phyloP scores from a whole-genome alignment of 2,329 filamentous ascomycete species.

The Colletotrichum tropicicola region DNA sequence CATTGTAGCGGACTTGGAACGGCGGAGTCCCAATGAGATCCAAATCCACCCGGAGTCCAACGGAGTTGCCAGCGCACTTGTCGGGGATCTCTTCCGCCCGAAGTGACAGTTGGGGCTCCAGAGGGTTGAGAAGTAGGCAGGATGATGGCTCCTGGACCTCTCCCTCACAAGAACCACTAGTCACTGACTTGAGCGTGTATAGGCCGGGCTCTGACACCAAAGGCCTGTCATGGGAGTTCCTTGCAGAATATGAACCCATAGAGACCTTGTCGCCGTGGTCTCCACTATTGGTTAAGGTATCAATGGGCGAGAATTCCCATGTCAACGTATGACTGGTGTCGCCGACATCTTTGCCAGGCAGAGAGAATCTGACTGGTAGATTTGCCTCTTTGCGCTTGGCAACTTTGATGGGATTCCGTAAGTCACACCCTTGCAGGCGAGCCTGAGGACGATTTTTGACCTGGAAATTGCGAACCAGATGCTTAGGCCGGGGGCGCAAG shows the following conservation, averaged over 20 bases:
- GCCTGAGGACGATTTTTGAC: slow-evolving; percentile 88
- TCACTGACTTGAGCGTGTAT: slow-evolving; percentile 84
- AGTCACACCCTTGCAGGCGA: slow-evolving; percentile 78
- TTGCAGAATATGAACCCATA: slow-evolving; percentile 67
- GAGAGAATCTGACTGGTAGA: slow-evolving; percentile 77
- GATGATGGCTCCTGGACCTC: slow-evolving; percentile 93
- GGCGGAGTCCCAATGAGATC: slow-evolving; percentile 93
- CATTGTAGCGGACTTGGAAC: slow-evolving; percentile 83
- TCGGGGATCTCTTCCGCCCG: slow-evolving; percentile 86
- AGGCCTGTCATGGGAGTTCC: slow-evolving; percentile 70
- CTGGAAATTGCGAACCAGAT: slow-evolving; percentile 79
- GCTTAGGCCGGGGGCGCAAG: slow-evolving; percentile 64
- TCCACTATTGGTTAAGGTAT: slow-evolving; percentile 73
- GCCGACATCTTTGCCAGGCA: slow-evolving; percentile 65
- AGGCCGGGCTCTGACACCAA: slow-evolving; percentile 81
- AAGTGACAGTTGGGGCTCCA: slow-evolving; percentile 82
- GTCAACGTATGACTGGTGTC: slow-evolving; percentile 77
- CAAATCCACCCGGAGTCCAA: slow-evolving; percentile 87
- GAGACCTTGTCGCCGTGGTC: slow-evolving; percentile 72
- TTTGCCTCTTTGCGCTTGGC: slow-evolving; percentile 75
- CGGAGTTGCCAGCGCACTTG: slow-evolving; percentile 92
- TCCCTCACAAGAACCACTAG: slow-evolving; percentile 83
- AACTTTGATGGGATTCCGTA: slow-evolving; percentile 82
- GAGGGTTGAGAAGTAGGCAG: slow-evolving; percentile 91
- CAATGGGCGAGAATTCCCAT: slow-evolving; percentile 84